Percentiles rank a stretch among this genome's conserved stretches.
Conservation (phyloP, 208 protist genomes). For the Wallacemonas sp. region DNA sequence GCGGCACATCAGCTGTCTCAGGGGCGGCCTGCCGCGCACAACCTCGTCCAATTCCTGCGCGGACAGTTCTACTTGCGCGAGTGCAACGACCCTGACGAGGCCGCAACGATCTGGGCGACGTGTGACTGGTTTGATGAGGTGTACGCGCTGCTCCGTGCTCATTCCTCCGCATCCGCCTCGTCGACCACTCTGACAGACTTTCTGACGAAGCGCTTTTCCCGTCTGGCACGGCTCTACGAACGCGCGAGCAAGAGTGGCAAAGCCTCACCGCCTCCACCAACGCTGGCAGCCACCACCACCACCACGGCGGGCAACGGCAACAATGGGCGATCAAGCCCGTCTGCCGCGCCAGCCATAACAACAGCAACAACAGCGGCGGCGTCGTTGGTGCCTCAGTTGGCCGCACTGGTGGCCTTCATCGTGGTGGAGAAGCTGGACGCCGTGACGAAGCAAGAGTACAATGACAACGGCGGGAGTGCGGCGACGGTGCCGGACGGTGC, state of each 20-base stretch:
- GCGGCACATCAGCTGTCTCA: conserved; percentile 56
- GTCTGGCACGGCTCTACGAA: conserved; percentile 11
- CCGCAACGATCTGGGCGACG: conserved; percentile 48
- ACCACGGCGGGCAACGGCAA: too few species aligned
- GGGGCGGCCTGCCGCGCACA: conserved; percentile 32
- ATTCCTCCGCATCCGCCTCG: background rate
- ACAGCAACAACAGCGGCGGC: background rate
- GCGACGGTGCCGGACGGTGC: too few species aligned
- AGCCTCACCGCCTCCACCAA: background rate
- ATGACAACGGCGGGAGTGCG: too few species aligned
- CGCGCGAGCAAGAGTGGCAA: background rate
- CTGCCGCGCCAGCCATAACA: too few species aligned
- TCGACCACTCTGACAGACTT: background rate
- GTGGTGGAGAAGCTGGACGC: conserved; percentile 26
- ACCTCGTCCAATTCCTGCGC: conserved; percentile 39
- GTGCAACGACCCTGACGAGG: conserved; percentile 30
- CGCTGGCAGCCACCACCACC: background rate
- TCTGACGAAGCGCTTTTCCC: conserved; percentile 13
- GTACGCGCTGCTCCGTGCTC: conserved; percentile 39
- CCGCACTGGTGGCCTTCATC: conserved; percentile 27
- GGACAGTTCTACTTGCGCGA: conserved; percentile 58
- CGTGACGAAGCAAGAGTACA: conserved; percentile 20
- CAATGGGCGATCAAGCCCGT: too few species aligned
- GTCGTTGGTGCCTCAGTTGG: conserved; percentile 21
- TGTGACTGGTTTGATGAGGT: conserved; percentile 73